Conservation (phyloP, 768 basidiomycete species). For the Russula virescens region DNA sequence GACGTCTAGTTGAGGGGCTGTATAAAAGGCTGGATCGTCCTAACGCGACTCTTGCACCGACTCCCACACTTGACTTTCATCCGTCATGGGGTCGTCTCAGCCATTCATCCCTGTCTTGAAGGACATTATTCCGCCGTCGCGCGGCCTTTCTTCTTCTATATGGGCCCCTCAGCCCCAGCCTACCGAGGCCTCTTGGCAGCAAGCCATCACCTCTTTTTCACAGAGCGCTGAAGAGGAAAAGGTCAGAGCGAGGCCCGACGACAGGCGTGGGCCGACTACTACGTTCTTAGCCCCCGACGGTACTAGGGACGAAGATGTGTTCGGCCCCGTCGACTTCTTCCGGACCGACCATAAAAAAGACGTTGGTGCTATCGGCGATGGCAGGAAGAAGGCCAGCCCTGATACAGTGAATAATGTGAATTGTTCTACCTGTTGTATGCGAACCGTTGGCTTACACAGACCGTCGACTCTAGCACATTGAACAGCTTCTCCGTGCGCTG, state of each 20-base stretch:
- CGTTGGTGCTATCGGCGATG: slow-evolving; percentile 76
- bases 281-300: slow-evolving; percentile 27
- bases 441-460: slow-evolving; percentile 18
- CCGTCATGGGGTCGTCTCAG: slow-evolving; percentile 22
- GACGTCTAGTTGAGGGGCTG: slow-evolving; percentile 4
- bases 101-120: slow-evolving; percentile 21
- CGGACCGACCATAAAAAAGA: slow-evolving; percentile 38
- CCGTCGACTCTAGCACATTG: slow-evolving; percentile 53
- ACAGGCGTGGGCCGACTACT: slow-evolving; percentile 28
- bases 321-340: slow-evolving; percentile 46
- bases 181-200: slow-evolving; percentile 62
- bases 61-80: slow-evolving; percentile 1
- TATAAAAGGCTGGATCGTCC: slow-evolving; percentile 24
- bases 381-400: slow-evolving; percentile 57
- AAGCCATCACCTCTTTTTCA: slow-evolving; percentile 52
- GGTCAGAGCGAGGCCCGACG: slow-evolving; percentile 24
- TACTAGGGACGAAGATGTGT: slow-evolving; percentile 55
- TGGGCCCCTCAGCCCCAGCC: slow-evolving; percentile 81
- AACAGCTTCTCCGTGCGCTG: slow-evolving; percentile 72
- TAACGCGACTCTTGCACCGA: slow-evolving; percentile 11
- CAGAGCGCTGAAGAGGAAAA: slow-evolving; percentile 40
- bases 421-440: slow-evolving; percentile 26
- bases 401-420: slow-evolving; percentile 52
- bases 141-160: slow-evolving; percentile 43
- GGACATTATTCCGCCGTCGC: slow-evolving; percentile 20